Base-by-base conservation (phyloP, 352 stramenopile genomes). In the Pythium sukuiense region DNA sequence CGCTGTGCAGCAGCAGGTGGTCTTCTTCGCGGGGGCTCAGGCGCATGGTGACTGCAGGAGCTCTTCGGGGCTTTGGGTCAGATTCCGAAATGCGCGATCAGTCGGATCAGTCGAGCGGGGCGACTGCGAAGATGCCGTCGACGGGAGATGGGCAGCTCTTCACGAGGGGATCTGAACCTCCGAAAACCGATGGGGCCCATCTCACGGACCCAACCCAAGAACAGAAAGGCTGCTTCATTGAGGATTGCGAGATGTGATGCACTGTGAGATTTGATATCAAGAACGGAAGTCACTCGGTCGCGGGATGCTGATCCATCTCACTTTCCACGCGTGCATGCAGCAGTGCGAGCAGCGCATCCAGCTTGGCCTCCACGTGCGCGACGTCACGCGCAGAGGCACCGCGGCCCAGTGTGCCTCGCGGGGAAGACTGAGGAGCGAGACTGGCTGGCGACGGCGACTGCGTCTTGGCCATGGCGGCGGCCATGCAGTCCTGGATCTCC, bases 1-100 rank as follows among this genome's bases (percentile, higher is more conserved):
- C 93, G 65, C 92, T 77, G 65, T 97, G 90, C 30, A 92, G 76
- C 72, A 81, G 55, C 72, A 92, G 67, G 59, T 92, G 83, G 26
- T 92, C 83, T 76, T 87, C 76, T 76, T 92, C 83, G 0, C 83
- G 77, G 20, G 83, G 83, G 71, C 74, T 89, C 12, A 92, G 70
- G 6, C 74, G 81, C 83, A 89, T 78, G 6, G 39, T n/a, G 32
- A n/a, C n/a, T n/a, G n/a, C n/a, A n/a, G 32, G 32, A 6, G 6
- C 11, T 9, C 32, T 37, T 46, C 8, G 39, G 39, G 6, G 13
- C 39, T 46, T 46, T 13, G 32, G 32, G 32, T 46, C 16, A 6
- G 39, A 46, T n/a, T 57, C 29, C 26, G 50, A 57, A 41, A 57
- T 35, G 29, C 29, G 26, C 24, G 29, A 41, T 57, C 26, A 57